These are phyloP conservation scores for Spongospora subterranea DNA, from an alignment of 208 protist genomes.

Conservation along the genomic window DNA sequence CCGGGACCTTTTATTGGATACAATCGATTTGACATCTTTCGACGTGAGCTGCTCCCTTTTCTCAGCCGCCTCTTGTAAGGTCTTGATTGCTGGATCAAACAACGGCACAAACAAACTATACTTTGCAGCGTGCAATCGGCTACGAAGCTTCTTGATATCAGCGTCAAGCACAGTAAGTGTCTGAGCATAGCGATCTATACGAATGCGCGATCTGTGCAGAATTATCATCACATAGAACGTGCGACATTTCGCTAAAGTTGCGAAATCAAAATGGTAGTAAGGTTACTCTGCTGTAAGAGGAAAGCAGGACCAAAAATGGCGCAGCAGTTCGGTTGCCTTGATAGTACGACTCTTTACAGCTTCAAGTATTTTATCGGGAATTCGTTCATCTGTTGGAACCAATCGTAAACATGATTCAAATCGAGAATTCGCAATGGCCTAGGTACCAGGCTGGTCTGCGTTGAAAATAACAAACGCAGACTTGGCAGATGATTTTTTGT, in stretches of 20 bases:
- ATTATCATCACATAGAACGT: no score
- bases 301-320: slow-evolving; percentile 42
- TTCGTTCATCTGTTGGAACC: neutral
- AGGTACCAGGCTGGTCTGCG: neutral
- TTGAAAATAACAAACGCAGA: slow-evolving; percentile 15
- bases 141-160: slow-evolving; percentile 50
- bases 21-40: neutral
- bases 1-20: neutral
- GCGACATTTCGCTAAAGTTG: neutral
- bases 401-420: neutral
- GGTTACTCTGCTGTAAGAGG: neutral
- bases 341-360: slow-evolving; percentile 18
- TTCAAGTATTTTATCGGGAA: slow-evolving; percentile 16
- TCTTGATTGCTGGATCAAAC: neutral
- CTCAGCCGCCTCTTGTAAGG: slow-evolving; percentile 23
- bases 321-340: slow-evolving; percentile 23
- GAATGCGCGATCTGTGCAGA: neutral
- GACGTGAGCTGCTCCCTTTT: neutral
- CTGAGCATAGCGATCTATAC: neutral
- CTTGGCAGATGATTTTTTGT: neutral
- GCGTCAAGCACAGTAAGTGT: neutral
- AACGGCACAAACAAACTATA: slow-evolving; percentile 38
- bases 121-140: neutral
- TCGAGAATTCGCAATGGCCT: neutral
- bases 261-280: neutral